Base-by-base conservation (phyloP, 192 early-diverging fungal genomes). In the Jimgerdemannia flammicorona region DNA sequence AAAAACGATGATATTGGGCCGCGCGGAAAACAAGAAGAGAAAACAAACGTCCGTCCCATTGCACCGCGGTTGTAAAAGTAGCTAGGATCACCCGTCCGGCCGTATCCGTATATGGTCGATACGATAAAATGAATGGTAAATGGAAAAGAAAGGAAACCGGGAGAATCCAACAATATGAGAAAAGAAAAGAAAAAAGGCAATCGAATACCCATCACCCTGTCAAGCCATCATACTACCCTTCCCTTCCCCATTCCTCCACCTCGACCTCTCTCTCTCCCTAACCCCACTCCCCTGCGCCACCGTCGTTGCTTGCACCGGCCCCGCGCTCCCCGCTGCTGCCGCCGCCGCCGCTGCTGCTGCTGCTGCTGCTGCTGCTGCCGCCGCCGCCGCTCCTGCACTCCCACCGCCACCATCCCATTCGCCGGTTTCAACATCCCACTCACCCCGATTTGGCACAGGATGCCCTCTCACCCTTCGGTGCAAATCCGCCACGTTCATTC, bases 211-310 rank as follows among this genome's bases (percentile, higher is more conserved):
- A 29, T 29, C 29, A 29, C 29, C 29, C 29, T 29, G 29, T 59
- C 49, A 59, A 59, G 67, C 67, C 67, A 68, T 68, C 67, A 68
- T 68, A 6, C 67, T 19, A 68, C 67, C 67, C 9, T 41, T 40
- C 29, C 40, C 67, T 18, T 68, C 67, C 6, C 40, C 29, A 68
- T 19, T 41, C 19, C 40, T 68, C 67, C 67, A 68, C 18, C 67
- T 20, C 6, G 67, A 68, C 2, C 67, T 20, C 19, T 20, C 40
- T 2, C 67, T 6, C 67, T 68, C 67, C 40, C 40, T 68, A 41
- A 68, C 67, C 19, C 67, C 40, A 19, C 67, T 68, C 19, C 40
- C 29, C 67, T 41, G 67, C 18, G 9, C 67, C 29, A 9, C 67
- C 19, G 67, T 18, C 67, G 6, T 6, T 0, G 8, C 29, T 40